Percentiles rank a stretch among this genome's conserved stretches.
These are phyloP conservation scores for Simmondsia chinensis DNA, from an alignment of 148 eudicot genomes.

Conservation along the genomic window DNA sequence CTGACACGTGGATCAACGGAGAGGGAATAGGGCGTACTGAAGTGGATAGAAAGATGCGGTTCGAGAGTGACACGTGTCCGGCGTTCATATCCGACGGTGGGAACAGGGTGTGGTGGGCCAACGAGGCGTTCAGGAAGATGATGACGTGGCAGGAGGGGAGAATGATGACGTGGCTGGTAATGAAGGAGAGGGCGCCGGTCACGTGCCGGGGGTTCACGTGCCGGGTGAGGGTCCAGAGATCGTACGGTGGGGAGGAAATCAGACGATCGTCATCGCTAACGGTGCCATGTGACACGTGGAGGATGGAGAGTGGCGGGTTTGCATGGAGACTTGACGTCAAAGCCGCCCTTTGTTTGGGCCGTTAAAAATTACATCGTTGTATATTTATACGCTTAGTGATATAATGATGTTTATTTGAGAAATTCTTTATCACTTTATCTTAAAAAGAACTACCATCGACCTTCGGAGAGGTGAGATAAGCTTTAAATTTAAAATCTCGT, in stretches of 20 bases:
- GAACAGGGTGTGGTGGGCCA: conserved; percentile 50
- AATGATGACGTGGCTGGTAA: conserved; percentile 8
- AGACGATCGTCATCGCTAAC: conserved; percentile 6
- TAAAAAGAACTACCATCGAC: too few species aligned
- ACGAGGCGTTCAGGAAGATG: conserved; percentile 47
- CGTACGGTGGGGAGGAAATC: conserved; percentile 16
- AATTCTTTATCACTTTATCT: too few species aligned
- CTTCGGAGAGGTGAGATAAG: too few species aligned
- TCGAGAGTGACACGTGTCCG: conserved; percentile 66
- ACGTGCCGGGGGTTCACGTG: conserved; percentile 37
- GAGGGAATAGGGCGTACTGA: conserved; percentile 25
- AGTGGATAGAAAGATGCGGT: conserved; percentile 23
- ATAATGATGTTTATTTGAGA: too few species aligned
- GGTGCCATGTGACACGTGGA: conserved; percentile 69
- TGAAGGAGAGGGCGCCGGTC: conserved; percentile 5
- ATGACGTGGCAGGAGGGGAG: conserved; percentile 8
- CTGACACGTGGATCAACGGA: conserved; percentile 44
- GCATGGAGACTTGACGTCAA: conserved; percentile 73
- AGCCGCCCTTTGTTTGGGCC: conserved; percentile 54
- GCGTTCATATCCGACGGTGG: conserved; percentile 49
- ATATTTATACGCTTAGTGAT: too few species aligned
- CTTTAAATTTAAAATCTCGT: too few species aligned
- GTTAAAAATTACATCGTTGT: conserved; percentile 14
- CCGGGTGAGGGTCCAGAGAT: conserved; percentile 40
- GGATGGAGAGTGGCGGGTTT: conserved; percentile 53